phyloP scores from a whole-genome alignment of 305 asterid genomes.

The Fraxinus platypoda region DNA sequence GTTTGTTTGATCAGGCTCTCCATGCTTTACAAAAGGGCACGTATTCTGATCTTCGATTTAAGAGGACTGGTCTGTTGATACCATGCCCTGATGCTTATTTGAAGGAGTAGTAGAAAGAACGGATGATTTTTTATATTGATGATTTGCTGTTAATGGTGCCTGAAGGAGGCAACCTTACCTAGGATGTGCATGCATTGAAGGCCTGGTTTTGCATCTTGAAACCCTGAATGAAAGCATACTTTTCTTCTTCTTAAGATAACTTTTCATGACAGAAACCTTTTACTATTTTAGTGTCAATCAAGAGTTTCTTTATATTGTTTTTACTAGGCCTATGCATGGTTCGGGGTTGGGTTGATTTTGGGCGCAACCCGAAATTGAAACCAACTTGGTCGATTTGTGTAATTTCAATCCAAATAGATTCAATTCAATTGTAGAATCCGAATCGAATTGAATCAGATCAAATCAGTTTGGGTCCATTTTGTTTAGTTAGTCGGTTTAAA shows the following conservation, averaged over 20 bases:
- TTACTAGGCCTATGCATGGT: too few species aligned
- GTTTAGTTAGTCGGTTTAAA: too few species aligned
- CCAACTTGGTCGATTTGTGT: too few species aligned
- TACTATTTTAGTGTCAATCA: too few species aligned
- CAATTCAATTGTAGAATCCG: too few species aligned
- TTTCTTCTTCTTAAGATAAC: constrained; percentile 36
- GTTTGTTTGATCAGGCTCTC: constrained; percentile 53
- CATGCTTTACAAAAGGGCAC: constrained; percentile 26
- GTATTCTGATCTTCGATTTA: constrained; percentile 18
- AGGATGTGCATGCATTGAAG: constrained; percentile 53
- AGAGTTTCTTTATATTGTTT: too few species aligned
- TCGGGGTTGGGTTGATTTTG: too few species aligned
- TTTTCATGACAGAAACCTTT: not conserved
- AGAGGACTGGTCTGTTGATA: not conserved
- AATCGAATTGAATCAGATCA: too few species aligned
- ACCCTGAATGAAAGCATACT: constrained; percentile 43
- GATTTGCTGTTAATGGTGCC: constrained; percentile 12
- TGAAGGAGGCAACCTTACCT: constrained; percentile 40
- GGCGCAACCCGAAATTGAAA: too few species aligned
- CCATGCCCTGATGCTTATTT: constrained; percentile 33
- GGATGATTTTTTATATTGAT: constrained; percentile 28
- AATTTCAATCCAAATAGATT: too few species aligned
- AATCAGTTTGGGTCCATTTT: too few species aligned
- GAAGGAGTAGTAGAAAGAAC: constrained; percentile 38
- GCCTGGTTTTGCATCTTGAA: constrained; percentile 50